A percentile compares a stretch with the other conserved stretches of the same genome.
Conservation (phyloP, 306 rosid genomes). For the Morella rubra region DNA sequence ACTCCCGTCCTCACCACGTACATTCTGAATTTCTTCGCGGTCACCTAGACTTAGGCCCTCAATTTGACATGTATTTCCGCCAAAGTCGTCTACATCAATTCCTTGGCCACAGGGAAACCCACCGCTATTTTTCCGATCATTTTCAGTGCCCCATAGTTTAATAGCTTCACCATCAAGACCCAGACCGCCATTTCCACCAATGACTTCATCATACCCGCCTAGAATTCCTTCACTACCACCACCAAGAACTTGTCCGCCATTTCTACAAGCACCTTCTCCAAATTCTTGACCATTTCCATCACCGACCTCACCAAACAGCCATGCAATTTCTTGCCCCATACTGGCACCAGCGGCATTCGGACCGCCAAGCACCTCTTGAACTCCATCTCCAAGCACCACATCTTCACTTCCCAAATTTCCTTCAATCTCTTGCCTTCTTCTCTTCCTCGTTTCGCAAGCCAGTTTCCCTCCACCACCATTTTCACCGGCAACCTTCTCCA, state of each 20-base stretch:
- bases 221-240: constrained; percentile 26
- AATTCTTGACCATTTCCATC: constrained; percentile 30
- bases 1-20: constrained; percentile 1
- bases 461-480: constrained; percentile 19
- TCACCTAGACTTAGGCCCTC: constrained; percentile 2
- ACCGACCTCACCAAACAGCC: constrained; percentile 31
- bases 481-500: constrained; percentile 17
- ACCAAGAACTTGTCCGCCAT: constrained; percentile 28
- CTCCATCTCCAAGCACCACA: constrained; percentile 19
- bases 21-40: constrained; percentile 11
- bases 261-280: constrained; percentile 21
- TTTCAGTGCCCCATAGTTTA: constrained; percentile 29
- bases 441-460: constrained; percentile 9
- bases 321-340: constrained; percentile 25
- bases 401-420: constrained; percentile 28
- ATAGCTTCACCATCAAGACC: constrained; percentile 19
- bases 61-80: not conserved
- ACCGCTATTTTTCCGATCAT: constrained; percentile 22
- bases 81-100: constrained; percentile 10
- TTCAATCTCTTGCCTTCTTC: constrained; percentile 13
- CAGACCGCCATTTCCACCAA: constrained; percentile 10
- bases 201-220: constrained; percentile 24
- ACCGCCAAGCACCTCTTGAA: constrained; percentile 14
- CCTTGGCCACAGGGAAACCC: constrained; percentile 22
- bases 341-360: constrained; percentile 11